Evolutionary conservation across 2,329 filamentous ascomycete species (phyloP).

Genomic region (Penicillium sp.): DNA sequence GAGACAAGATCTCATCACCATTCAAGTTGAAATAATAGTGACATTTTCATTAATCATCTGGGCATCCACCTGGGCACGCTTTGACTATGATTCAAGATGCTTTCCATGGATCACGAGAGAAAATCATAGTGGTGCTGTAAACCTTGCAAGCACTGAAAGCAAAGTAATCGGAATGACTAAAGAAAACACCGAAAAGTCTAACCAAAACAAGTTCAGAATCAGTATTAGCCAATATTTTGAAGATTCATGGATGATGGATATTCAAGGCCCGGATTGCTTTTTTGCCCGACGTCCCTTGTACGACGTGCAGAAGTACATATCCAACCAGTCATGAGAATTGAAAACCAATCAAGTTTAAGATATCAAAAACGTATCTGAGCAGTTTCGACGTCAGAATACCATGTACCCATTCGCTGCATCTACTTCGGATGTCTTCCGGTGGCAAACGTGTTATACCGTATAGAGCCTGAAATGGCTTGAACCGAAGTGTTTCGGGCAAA

Average conservation of each 20-base stretch:
- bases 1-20: too few species aligned
- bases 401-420: not conserved
- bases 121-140: not conserved
- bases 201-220: not conserved
- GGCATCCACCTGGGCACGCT: too few species aligned
- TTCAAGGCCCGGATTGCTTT: slow-evolving; percentile 6
- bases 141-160: not conserved
- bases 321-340: slow-evolving; percentile 1
- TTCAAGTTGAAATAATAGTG: too few species aligned
- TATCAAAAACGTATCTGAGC: not conserved
- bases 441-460: not conserved
- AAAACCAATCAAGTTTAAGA: not conserved
- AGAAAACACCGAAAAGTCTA: not conserved
- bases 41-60: too few species aligned
- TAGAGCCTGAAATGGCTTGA: not conserved
- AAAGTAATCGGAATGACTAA: not conserved
- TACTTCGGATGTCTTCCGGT: not conserved
- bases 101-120: not conserved
- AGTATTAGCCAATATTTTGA: not conserved
- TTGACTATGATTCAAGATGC: not conserved
- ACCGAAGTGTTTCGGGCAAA: slow-evolving; percentile 3
- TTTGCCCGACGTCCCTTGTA: slow-evolving; percentile 18
- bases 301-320: slow-evolving; percentile 16
- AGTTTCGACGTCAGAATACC: not conserved
- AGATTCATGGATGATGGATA: not conserved